phyloP scores from a whole-genome alignment of 306 rosid species.

The Morella rubra region DNA sequence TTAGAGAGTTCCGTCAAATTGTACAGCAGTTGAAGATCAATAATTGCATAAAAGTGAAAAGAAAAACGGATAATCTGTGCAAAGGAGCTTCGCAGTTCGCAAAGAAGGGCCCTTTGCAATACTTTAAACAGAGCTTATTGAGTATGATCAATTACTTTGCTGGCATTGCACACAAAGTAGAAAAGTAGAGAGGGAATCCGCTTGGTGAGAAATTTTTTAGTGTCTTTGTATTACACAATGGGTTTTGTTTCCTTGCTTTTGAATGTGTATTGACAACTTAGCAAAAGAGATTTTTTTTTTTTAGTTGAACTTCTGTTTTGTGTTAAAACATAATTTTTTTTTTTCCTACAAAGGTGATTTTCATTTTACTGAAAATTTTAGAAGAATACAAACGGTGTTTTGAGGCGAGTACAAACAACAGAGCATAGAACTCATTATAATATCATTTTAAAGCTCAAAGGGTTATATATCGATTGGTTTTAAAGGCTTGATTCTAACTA shows the following conservation, averaged over 20 bases:
- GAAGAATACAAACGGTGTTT: too few species aligned
- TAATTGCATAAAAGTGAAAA: conserved; percentile 5
- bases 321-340: background rate
- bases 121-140: background rate
- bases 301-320: background rate
- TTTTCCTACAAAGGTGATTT: too few species aligned
- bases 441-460: too few species aligned
- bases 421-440: too few species aligned
- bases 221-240: conserved; percentile 28
- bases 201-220: conserved; percentile 8
- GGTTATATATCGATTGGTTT: too few species aligned
- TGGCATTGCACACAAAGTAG: conserved; percentile 22
- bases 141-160: conserved; percentile 16
- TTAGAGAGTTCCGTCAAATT: conserved; percentile 75
- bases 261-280: conserved; percentile 9
- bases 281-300: background rate
- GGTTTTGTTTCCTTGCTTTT: conserved; percentile 25
- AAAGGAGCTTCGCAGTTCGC: conserved; percentile 5
- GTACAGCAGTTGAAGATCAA: conserved; percentile 58
- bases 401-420: too few species aligned
- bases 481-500: too few species aligned
- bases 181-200: conserved; percentile 24
- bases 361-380: too few species aligned
- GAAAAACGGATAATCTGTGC: conserved; percentile 19
- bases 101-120: background rate